These are phyloP conservation scores for Endogone sp. DNA, from an alignment of 192 early-diverging fungal species.

Conservation along the genomic window DNA sequence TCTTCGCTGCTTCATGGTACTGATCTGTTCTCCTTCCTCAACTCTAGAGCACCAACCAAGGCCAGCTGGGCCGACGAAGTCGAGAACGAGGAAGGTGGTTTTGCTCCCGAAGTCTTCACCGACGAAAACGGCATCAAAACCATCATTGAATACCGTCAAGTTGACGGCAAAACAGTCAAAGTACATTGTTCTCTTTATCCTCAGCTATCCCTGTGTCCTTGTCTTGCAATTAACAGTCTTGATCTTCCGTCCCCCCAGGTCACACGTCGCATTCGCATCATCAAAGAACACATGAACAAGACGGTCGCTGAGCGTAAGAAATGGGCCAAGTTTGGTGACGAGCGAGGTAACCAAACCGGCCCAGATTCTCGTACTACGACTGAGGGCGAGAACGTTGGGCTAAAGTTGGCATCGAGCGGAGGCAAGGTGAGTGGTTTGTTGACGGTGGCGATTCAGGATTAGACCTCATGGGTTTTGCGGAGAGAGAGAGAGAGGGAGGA, in stretches of 20 bases:
- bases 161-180: slow-evolving; percentile 91
- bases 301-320: slow-evolving; percentile 90
- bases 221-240: background rate
- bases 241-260: slow-evolving; percentile 34
- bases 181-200: slow-evolving; percentile 26
- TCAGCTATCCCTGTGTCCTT: background rate
- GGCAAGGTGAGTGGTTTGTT: slow-evolving; percentile 43
- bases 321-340: slow-evolving; percentile 92
- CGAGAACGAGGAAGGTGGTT: slow-evolving; percentile 52
- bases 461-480: background rate
- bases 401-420: slow-evolving; percentile 74
- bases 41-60: slow-evolving; percentile 26
- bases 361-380: slow-evolving; percentile 88
- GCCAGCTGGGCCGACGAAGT: slow-evolving; percentile 76
- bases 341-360: slow-evolving; percentile 69
- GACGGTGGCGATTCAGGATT: slow-evolving; percentile 1
- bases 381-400: slow-evolving; percentile 78
- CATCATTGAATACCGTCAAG: slow-evolving; percentile 76
- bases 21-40: background rate
- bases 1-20: no score
- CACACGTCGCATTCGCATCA: slow-evolving; percentile 76
- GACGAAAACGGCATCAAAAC: slow-evolving; percentile 81
- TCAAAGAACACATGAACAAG: slow-evolving; percentile 80
- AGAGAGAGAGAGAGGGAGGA: no score
- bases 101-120: slow-evolving; percentile 38